Percentiles rank a stretch among this genome's conserved stretches.
phyloP scores from a whole-genome alignment of 139 green algal species.

The Penium margaritaceum region DNA sequence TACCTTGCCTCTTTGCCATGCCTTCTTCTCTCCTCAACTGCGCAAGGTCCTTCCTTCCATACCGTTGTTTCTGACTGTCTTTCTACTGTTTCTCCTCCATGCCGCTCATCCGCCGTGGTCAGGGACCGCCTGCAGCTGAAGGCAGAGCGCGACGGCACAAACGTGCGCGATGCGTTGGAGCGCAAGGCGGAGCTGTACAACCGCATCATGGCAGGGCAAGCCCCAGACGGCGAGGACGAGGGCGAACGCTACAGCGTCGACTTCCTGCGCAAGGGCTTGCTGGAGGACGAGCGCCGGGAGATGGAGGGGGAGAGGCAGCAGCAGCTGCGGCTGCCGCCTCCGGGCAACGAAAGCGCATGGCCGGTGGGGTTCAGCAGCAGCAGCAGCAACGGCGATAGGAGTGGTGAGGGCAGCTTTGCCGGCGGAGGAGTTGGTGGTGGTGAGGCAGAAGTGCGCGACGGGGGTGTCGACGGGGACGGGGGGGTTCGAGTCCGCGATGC shows the following conservation, averaged over 20 bases:
- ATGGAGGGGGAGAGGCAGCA: constrained; percentile 32
- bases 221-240: constrained; percentile 51
- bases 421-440: background rate
- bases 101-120: too few species aligned
- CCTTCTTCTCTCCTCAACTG: too few species aligned
- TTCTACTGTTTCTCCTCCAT: too few species aligned
- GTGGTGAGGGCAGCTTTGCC: background rate
- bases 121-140: constrained; percentile 60
- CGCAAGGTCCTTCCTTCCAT: too few species aligned
- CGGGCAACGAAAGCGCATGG: background rate
- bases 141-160: constrained; percentile 3
- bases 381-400: background rate
- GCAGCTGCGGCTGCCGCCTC: constrained; percentile 36
- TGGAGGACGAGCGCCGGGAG: constrained; percentile 44
- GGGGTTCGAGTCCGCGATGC: too few species aligned
- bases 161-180: constrained; percentile 60
- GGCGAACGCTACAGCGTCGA: constrained; percentile 66
- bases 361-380: too few species aligned
- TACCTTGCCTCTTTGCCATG: too few species aligned
- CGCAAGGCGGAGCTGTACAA: constrained; percentile 73
- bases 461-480: background rate
- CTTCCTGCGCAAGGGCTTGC: constrained; percentile 56
- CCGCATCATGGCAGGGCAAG: constrained; percentile 52
- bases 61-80: too few species aligned
- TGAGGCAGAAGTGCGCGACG: background rate